Conservation (phyloP, 805 yeast genomes). For the Suhomyces sp. region DNA sequence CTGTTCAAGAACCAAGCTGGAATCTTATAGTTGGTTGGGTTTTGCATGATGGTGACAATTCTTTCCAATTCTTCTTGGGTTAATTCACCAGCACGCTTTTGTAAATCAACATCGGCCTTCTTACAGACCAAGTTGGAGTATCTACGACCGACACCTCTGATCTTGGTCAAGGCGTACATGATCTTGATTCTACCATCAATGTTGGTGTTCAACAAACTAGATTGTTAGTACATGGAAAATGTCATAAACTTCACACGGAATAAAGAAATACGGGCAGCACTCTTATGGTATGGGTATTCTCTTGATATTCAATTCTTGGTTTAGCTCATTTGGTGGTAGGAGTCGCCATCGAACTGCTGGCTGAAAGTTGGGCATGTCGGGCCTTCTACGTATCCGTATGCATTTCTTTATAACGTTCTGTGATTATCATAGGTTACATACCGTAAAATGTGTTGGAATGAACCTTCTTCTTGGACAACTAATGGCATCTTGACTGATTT, state of each 20-base stretch:
- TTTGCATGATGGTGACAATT: conserved; percentile 99
- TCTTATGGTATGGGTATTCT: not conserved
- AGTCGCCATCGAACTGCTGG: not conserved
- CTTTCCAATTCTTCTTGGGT: conserved; percentile 99
- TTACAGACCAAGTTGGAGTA: conserved; percentile 99
- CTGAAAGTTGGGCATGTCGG: not conserved
- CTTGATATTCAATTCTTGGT: not conserved
- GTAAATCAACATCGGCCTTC: conserved; percentile 98
- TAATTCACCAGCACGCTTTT: conserved; percentile 99
- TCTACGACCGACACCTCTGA: conserved; percentile 99
- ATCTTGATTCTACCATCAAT: conserved; percentile 99
- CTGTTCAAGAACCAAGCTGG: conserved; percentile 99
- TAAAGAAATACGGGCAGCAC: not conserved
- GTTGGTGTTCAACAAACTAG: conserved; percentile 98
- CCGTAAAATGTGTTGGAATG: conserved; percentile 99
- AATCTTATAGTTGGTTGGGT: conserved; percentile 98
- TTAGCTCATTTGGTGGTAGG: not conserved
- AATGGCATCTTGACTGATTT: conserved; percentile 68
- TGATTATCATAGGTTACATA: conserved; percentile 44
- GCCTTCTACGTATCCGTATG: not conserved
- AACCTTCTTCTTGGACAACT: conserved; percentile 98
- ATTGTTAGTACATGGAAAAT: conserved; percentile 22
- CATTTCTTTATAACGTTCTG: not conserved
- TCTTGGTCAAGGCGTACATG: conserved; percentile 99
- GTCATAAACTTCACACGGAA: not conserved